These are phyloP conservation scores for Orbilia javanica DNA, from an alignment of 2,329 filamentous ascomycete species.

Conservation along the genomic window DNA sequence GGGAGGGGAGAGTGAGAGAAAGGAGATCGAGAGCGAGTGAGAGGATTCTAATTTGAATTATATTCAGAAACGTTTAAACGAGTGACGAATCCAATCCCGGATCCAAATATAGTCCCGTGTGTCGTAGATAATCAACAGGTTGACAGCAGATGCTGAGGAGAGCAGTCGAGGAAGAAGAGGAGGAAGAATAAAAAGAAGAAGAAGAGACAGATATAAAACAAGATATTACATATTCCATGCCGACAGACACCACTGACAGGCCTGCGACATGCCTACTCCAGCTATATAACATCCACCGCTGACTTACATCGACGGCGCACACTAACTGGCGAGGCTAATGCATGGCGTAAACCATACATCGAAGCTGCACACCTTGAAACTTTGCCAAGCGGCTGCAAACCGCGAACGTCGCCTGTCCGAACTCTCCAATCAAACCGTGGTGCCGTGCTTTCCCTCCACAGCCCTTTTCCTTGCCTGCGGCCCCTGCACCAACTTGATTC, in stretches of 20 bases:
- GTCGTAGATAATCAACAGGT: too few relatives aligned
- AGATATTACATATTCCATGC: neutral
- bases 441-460: neutral
- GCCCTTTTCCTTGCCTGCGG: neutral
- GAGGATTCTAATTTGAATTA: slow-evolving; percentile 5
- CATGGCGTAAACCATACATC: slow-evolving; percentile 44
- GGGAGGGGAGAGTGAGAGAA: neutral
- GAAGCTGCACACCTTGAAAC: slow-evolving; percentile 46
- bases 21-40: too few relatives aligned
- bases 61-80: slow-evolving; percentile 13
- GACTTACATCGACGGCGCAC: too few relatives aligned
- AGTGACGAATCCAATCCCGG: slow-evolving; percentile 30
- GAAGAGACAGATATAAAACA: neutral
- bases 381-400: slow-evolving; percentile 35
- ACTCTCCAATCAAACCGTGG: neutral
- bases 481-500: slow-evolving; percentile 22
- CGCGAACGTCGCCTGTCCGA: slow-evolving; percentile 34
- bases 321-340: neutral
- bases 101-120: too few relatives aligned
- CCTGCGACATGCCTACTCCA: too few relatives aligned
- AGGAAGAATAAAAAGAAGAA: neutral
- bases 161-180: neutral
- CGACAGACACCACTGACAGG: too few relatives aligned
- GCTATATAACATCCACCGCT: too few relatives aligned
- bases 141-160: too few relatives aligned